phyloP scores from a whole-genome alignment of 129 eudicot genomes.

The Scalesia atractyloides region DNA sequence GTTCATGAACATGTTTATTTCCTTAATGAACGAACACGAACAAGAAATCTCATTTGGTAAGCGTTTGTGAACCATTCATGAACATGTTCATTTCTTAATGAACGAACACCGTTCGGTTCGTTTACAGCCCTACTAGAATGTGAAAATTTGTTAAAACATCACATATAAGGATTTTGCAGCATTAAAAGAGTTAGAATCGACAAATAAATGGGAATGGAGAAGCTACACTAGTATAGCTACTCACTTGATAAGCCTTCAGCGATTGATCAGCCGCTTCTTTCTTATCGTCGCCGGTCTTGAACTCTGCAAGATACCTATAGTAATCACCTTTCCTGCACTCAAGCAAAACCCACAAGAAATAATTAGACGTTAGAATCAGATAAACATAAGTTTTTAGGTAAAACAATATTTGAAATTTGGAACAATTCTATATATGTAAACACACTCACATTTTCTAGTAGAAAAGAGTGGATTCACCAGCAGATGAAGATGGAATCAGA shows the following conservation, averaged over 20 bases:
- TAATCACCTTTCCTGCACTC: slow-evolving; percentile 61
- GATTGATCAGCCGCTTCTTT: slow-evolving; percentile 64
- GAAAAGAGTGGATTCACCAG: slow-evolving; percentile 62
- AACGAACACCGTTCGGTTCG: too few species aligned
- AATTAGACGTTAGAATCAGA: slow-evolving; percentile 6
- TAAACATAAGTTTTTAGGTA: neutral
- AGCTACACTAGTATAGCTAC: slow-evolving; percentile 5
- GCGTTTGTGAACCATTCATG: too few species aligned
- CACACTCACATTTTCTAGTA: slow-evolving; percentile 59
- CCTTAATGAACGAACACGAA: too few species aligned
- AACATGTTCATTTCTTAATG: too few species aligned
- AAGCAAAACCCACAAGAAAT: neutral
- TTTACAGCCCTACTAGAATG: too few species aligned
- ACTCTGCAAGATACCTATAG: slow-evolving; percentile 59
- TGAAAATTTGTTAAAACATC: neutral
- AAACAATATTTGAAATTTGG: neutral
- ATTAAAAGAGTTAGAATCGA: neutral
- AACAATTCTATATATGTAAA: neutral
- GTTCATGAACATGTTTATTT: too few species aligned
- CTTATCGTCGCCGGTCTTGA: slow-evolving; percentile 49
- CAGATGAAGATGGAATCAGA: slow-evolving; percentile 57
- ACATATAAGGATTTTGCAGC: neutral
- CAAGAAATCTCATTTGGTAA: too few species aligned
- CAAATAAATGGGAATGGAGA: neutral
- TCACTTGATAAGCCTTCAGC: slow-evolving; percentile 55